Conservation (phyloP, 2,329 filamentous ascomycete genomes). For the Sclerotinia glacialis region DNA sequence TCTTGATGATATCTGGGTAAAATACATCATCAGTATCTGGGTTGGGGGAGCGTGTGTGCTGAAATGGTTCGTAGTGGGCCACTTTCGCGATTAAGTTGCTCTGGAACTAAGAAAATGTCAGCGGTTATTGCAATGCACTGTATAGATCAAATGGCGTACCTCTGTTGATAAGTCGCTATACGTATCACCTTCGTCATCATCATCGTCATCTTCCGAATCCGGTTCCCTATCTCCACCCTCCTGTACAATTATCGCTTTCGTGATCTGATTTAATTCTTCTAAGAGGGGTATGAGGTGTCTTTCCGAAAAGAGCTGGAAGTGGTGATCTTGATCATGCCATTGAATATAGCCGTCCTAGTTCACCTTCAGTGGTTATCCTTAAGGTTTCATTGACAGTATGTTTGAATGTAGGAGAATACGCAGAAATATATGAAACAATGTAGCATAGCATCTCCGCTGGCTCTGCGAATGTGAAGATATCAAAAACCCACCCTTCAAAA, state of each 20-base stretch:
- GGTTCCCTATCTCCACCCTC: neutral
- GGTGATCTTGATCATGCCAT: slow-evolving; percentile 17
- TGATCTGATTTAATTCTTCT: slow-evolving; percentile 13
- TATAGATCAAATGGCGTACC: neutral
- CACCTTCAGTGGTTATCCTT: neutral
- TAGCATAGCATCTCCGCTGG: neutral
- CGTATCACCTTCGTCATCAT: slow-evolving; percentile 3
- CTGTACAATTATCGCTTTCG: slow-evolving; percentile 7
- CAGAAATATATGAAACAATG: too few species aligned
- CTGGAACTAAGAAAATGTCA: slow-evolving; percentile 10
- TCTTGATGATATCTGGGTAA: slow-evolving; percentile 8
- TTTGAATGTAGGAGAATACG: neutral
- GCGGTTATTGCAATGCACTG: neutral
- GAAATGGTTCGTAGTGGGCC: neutral
- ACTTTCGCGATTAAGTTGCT: slow-evolving; percentile 18
- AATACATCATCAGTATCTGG: slow-evolving; percentile 20
- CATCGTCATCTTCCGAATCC: slow-evolving; percentile 3
- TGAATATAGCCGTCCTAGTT: slow-evolving; percentile 19
- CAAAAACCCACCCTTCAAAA: too few species aligned
- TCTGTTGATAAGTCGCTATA: slow-evolving; percentile 5
- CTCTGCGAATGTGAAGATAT: neutral
- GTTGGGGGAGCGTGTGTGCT: slow-evolving; percentile 22
- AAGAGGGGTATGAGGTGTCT: slow-evolving; percentile 3
- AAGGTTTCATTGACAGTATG: neutral
- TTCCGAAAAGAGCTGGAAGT: slow-evolving; percentile 13